Evolutionary conservation across 148 eudicot species (phyloP).

Genomic region (Fagopyrum homotropicum): DNA sequence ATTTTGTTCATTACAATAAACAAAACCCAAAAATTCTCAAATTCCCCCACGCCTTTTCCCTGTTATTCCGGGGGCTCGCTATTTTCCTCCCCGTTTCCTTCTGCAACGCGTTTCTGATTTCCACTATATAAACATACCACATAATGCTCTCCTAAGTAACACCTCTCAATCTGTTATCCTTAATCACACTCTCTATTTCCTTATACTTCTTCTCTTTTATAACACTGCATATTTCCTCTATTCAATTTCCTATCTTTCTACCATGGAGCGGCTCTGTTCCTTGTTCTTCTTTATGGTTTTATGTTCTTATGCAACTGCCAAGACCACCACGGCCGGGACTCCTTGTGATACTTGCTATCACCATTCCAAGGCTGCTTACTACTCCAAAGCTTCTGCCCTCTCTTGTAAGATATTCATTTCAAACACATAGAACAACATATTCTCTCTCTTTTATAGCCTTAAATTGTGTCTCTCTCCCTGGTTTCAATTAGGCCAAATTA

Average conservation of each 20-base stretch:
- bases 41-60: conserved; percentile 6
- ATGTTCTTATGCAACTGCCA: conserved; percentile 37
- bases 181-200: neutral
- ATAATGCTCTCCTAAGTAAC: neutral
- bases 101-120: neutral
- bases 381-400: conserved; percentile 27
- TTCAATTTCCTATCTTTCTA: neutral
- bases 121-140: neutral
- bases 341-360: conserved; percentile 67
- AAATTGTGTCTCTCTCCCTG: neutral
- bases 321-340: conserved; percentile 15
- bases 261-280: conserved; percentile 3
- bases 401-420: conserved; percentile 20
- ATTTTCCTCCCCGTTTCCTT: conserved; percentile 8
- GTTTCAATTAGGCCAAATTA: neutral
- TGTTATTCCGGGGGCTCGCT: neutral
- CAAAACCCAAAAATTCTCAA: neutral
- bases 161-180: neutral
- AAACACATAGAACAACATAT: too few relatives aligned
- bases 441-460: neutral
- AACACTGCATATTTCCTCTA: neutral
- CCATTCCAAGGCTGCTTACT: conserved; percentile 47
- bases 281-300: conserved; percentile 22
- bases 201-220: neutral
- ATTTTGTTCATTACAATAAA: neutral